Conservation (phyloP, 2,329 filamentous ascomycete species). For the Madurella mycetomatis region DNA sequence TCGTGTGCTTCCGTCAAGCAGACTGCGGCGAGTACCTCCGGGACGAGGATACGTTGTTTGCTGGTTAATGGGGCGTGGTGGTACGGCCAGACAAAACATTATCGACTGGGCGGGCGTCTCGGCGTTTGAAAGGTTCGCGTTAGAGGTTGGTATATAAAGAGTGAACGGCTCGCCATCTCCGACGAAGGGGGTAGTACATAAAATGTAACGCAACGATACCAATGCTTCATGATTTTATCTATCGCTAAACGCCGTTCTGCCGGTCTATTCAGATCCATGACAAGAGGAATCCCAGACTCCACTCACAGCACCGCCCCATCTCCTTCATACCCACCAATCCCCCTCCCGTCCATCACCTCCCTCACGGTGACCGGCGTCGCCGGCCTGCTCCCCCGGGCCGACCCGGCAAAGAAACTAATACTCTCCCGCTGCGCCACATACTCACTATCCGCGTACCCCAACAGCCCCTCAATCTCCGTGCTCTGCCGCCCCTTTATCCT, state of each 20-base stretch:
- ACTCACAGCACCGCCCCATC: slow-evolving; percentile 9
- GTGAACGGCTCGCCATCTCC: not conserved
- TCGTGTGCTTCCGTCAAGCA: slow-evolving; percentile 85
- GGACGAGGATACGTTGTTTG: slow-evolving; percentile 67
- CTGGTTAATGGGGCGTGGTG: slow-evolving; percentile 34
- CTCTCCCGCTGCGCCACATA: slow-evolving; percentile 89
- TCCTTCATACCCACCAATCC: slow-evolving; percentile 25
- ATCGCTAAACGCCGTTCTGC: slow-evolving; percentile 4
- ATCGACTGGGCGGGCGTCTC: slow-evolving; percentile 14
- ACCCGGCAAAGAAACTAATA: slow-evolving; percentile 63
- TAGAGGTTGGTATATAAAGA: not conserved
- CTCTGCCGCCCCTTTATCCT: slow-evolving; percentile 82
- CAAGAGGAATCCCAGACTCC: not conserved
- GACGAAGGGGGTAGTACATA: not conserved
- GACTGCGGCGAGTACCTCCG: slow-evolving; percentile 94
- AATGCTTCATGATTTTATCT: not conserved
- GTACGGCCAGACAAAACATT: slow-evolving; percentile 3
- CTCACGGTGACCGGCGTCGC: slow-evolving; percentile 35
- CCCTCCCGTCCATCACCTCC: slow-evolving; percentile 17
- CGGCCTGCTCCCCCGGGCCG: slow-evolving; percentile 44
- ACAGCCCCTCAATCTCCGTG: slow-evolving; percentile 68
- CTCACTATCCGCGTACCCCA: slow-evolving; percentile 92
- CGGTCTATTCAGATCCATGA: not conserved
- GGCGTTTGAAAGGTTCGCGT: slow-evolving; percentile 15
- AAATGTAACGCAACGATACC: not conserved